These are phyloP conservation scores for Arthroderma sp. DNA, from an alignment of 2,329 filamentous ascomycete genomes.

Conservation along the genomic window DNA sequence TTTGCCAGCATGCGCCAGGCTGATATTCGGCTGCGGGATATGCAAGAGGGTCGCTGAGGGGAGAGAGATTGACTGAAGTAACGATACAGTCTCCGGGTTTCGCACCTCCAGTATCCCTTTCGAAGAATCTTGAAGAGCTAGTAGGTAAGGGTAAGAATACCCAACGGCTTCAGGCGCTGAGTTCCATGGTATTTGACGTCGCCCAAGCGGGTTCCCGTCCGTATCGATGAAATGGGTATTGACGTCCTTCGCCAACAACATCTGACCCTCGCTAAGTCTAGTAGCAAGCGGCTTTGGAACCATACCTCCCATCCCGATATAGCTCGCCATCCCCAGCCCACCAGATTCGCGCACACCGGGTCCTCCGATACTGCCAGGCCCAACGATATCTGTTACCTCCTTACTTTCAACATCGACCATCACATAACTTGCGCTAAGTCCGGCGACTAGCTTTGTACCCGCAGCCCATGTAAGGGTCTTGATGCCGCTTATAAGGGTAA, in stretches of 20 bases:
- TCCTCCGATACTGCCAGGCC: constrained; percentile 58
- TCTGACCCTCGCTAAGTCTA: constrained; percentile 65
- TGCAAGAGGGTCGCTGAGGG: constrained; percentile 74
- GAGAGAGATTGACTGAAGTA: constrained; percentile 72
- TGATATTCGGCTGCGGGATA: constrained; percentile 83
- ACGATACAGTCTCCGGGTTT: constrained; percentile 80
- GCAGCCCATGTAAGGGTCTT: constrained; percentile 85
- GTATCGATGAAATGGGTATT: constrained; percentile 86
- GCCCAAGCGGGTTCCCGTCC: constrained; percentile 66
- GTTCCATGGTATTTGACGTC: constrained; percentile 84
- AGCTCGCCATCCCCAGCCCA: constrained; percentile 75
- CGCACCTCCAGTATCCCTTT: constrained; percentile 81
- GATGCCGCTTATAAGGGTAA: constrained; percentile 68
- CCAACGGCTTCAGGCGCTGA: constrained; percentile 79
- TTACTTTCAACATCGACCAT: constrained; percentile 71
- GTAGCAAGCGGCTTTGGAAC: constrained; percentile 82
- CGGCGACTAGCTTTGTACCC: constrained; percentile 73
- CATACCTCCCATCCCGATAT: constrained; percentile 86
- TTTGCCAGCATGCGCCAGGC: constrained; percentile 89
- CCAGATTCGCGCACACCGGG: constrained; percentile 51
- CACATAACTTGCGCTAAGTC: constrained; percentile 82
- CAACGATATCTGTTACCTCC: constrained; percentile 63
- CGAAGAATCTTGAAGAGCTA: constrained; percentile 68
- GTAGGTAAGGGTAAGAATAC: constrained; percentile 91
- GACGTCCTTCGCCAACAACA: constrained; percentile 93